phyloP scores from a whole-genome alignment of 2,329 filamentous ascomycete genomes.

The Penicillium sp. region DNA sequence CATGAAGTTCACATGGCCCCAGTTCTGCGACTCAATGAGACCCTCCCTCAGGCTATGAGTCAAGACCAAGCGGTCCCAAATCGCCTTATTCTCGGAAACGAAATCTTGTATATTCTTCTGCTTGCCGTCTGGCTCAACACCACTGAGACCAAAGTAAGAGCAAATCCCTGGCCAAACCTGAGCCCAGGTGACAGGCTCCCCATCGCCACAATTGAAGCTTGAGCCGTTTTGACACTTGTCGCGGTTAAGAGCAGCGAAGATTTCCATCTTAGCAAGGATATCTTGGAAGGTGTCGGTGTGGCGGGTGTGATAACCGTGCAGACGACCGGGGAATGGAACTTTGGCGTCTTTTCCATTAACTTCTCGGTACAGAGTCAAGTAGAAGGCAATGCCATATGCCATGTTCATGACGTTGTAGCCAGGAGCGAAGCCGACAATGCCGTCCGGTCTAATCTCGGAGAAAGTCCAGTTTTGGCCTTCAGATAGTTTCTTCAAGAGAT shows the following conservation, averaged over 20 bases:
- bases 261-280: slow-evolving; percentile 24
- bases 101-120: slow-evolving; percentile 7
- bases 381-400: slow-evolving; percentile 23
- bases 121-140: slow-evolving; percentile 14
- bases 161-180: slow-evolving; percentile 27
- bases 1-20: slow-evolving; percentile 19
- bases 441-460: slow-evolving; percentile 32
- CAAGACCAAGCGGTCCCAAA: slow-evolving; percentile 17
- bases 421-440: slow-evolving; percentile 28
- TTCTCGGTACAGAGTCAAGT: slow-evolving; percentile 21
- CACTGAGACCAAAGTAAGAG: slow-evolving; percentile 28
- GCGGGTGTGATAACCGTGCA: slow-evolving; percentile 16
- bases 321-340: slow-evolving; percentile 23
- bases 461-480: slow-evolving; percentile 29
- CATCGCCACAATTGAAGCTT: slow-evolving; percentile 27
- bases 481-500: slow-evolving; percentile 19
- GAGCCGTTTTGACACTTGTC: slow-evolving; percentile 18
- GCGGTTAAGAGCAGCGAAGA: slow-evolving; percentile 25
- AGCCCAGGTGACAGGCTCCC: slow-evolving; percentile 22
- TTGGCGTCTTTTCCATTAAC: slow-evolving; percentile 16
- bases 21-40: slow-evolving; percentile 17
- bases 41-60: slow-evolving; percentile 16
- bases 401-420: slow-evolving; percentile 25
- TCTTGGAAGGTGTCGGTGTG: slow-evolving; percentile 31
- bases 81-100: slow-evolving; percentile 9